phyloP scores from a whole-genome alignment of 78 protist species.

The Pelomyxa schiedti region DNA sequence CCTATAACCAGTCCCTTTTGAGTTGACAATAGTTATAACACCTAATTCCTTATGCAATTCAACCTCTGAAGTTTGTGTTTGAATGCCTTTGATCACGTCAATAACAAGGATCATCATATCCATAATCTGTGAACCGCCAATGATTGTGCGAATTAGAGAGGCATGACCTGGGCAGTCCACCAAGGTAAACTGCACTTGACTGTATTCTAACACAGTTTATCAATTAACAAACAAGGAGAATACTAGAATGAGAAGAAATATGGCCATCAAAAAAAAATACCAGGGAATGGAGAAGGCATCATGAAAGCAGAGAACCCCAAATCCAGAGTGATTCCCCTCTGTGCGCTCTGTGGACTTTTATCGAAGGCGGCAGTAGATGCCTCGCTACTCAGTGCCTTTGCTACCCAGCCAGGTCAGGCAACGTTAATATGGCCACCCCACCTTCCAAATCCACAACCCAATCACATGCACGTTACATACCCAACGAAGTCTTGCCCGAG shows the following conservation, averaged over 20 bases:
- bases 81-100: slow-evolving; percentile 91
- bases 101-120: slow-evolving; percentile 91
- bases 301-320: slow-evolving; percentile 92
- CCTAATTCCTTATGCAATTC: background rate
- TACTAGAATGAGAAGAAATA: background rate
- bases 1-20: slow-evolving; percentile 88
- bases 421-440: background rate
- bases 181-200: slow-evolving; percentile 76
- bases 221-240: background rate
- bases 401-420: background rate
- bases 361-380: slow-evolving; percentile 88
- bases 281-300: too few relatives aligned
- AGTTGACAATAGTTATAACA: background rate
- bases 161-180: slow-evolving; percentile 99
- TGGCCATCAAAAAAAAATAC: background rate
- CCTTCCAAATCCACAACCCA: background rate
- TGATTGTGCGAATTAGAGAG: slow-evolving; percentile 89
- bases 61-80: slow-evolving; percentile 96
- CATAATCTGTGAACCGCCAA: slow-evolving; percentile 98
- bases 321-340: slow-evolving; percentile 94
- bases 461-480: background rate
- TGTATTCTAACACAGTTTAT: too few relatives aligned
- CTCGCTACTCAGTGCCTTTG: slow-evolving; percentile 64
- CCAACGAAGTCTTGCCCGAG: slow-evolving; percentile 86
- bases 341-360: slow-evolving; percentile 80